phyloP scores from a whole-genome alignment of 1,284 basidiomycete species.

The Phylloporus sp. region DNA sequence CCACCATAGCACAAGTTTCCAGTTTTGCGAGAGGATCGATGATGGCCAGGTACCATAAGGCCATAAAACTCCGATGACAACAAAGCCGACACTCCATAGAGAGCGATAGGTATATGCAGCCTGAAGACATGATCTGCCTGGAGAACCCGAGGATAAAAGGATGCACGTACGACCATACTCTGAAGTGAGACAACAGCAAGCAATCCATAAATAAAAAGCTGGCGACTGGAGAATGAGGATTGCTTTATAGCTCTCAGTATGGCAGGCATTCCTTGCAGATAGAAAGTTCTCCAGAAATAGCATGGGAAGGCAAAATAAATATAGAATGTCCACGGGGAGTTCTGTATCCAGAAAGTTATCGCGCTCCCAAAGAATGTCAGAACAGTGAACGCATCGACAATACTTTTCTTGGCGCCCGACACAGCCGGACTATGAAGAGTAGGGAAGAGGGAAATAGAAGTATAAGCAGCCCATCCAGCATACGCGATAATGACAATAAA shows the following conservation, averaged over 20 bases:
- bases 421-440: neutral
- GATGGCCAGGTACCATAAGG: conserved; percentile 56
- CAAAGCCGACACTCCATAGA: conserved; percentile 76
- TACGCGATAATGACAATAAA: conserved; percentile 76
- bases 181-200: conserved; percentile 54
- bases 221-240: conserved; percentile 27
- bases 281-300: conserved; percentile 73
- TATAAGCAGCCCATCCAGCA: conserved; percentile 76
- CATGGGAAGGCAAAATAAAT: conserved; percentile 77
- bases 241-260: conserved; percentile 25
- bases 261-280: conserved; percentile 35
- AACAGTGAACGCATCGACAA: conserved; percentile 31
- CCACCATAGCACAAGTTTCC: conserved; percentile 51
- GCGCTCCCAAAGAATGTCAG: conserved; percentile 46
- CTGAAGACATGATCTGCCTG: conserved; percentile 45
- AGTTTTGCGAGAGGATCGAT: conserved; percentile 34
- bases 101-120: conserved; percentile 69
- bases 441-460: conserved; percentile 56
- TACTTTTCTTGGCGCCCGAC: neutral
- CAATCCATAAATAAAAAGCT: conserved; percentile 29
- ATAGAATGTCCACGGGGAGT: conserved; percentile 76
- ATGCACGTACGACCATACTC: conserved; percentile 70
- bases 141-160: neutral
- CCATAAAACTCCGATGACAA: conserved; percentile 72
- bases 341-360: conserved; percentile 63